A percentile compares a stretch with the other conserved stretches of the same genome.
phyloP scores from a whole-genome alignment of 2,329 filamentous ascomycete genomes.

The Onygenales sp. region DNA sequence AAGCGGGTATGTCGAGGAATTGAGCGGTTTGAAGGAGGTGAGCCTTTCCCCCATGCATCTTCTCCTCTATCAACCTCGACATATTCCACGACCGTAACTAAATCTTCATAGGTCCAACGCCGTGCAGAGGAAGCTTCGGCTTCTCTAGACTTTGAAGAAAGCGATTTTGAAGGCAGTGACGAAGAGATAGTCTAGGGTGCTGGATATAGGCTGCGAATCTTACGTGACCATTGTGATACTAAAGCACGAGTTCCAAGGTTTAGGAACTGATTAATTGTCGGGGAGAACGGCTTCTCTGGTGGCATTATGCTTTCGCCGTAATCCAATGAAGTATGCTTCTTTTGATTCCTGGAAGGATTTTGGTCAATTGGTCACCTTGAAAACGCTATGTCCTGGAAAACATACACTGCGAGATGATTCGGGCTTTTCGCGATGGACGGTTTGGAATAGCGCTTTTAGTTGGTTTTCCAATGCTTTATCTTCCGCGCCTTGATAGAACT shows the following conservation, averaged over 20 bases:
- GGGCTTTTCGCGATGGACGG: slow-evolving; percentile 81
- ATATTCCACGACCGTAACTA: slow-evolving; percentile 13
- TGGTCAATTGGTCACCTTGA: background rate
- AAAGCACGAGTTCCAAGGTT: background rate
- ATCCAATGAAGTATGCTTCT: slow-evolving; percentile 77
- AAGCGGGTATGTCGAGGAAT: slow-evolving; percentile 53
- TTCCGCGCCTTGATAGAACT: slow-evolving; percentile 88
- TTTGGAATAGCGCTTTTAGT: slow-evolving; percentile 66
- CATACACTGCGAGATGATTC: slow-evolving; percentile 77
- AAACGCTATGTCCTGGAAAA: slow-evolving; percentile 13
- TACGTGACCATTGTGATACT: background rate
- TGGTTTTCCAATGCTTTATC: slow-evolving; percentile 69
- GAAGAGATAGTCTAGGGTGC: slow-evolving; percentile 1
- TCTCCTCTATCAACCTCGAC: background rate
- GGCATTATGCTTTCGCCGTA: slow-evolving; percentile 54
- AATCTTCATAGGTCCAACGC: slow-evolving; percentile 30
- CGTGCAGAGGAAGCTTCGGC: slow-evolving; percentile 36
- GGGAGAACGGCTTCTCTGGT: slow-evolving; percentile 38
- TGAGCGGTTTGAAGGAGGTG: slow-evolving; percentile 53
- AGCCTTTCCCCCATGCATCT: background rate
- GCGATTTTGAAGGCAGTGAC: slow-evolving; percentile 3
- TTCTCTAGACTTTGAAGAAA: slow-evolving; percentile 37
- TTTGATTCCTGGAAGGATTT: slow-evolving; percentile 56
- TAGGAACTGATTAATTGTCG: background rate
- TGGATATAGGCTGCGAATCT: background rate